Conservation (phyloP, 1,284 basidiomycete genomes). For the Pseudozyma flocculosa region DNA sequence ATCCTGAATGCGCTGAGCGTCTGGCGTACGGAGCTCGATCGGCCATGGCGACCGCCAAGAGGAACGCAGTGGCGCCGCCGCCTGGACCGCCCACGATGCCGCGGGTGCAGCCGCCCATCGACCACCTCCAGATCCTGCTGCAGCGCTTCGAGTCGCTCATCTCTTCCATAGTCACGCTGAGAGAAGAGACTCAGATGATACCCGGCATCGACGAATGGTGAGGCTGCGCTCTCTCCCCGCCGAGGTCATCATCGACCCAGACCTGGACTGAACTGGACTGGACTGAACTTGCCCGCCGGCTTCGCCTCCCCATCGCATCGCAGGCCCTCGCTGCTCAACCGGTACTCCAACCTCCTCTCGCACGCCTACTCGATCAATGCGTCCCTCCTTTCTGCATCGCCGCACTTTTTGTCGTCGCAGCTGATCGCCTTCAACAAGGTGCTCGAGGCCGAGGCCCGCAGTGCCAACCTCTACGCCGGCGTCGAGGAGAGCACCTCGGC, state of each 20-base stretch:
- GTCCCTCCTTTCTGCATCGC: conserved; percentile 35
- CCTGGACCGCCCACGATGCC: conserved; percentile 19
- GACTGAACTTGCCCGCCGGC: neutral
- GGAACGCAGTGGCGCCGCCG: neutral
- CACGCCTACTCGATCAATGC: conserved; percentile 44
- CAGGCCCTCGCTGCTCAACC: conserved; percentile 36
- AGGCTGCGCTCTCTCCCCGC: neutral
- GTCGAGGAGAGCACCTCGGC: conserved; percentile 4
- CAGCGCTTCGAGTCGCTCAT: conserved; percentile 47
- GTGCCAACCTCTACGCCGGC: conserved; percentile 39
- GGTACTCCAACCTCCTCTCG: conserved; percentile 43
- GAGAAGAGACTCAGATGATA: conserved; percentile 42
- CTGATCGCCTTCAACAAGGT: conserved; percentile 42
- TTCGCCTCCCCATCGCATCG: too few species aligned
- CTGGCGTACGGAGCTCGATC: too few species aligned
- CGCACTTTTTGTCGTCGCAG: conserved; percentile 45
- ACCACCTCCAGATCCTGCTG: conserved; percentile 39
- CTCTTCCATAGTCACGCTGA: conserved; percentile 40
- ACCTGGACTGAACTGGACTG: too few species aligned
- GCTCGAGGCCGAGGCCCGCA: conserved; percentile 38
- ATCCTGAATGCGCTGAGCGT: too few species aligned
- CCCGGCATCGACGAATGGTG: conserved; percentile 47
- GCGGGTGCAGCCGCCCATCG: conserved; percentile 20
- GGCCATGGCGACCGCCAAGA: neutral
- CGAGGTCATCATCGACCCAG: too few species aligned